A percentile compares a stretch with the other conserved stretches of the same genome.
Conservation (phyloP, 495 filamentous ascomycete species). For the Hyaloscypha finlandica region DNA sequence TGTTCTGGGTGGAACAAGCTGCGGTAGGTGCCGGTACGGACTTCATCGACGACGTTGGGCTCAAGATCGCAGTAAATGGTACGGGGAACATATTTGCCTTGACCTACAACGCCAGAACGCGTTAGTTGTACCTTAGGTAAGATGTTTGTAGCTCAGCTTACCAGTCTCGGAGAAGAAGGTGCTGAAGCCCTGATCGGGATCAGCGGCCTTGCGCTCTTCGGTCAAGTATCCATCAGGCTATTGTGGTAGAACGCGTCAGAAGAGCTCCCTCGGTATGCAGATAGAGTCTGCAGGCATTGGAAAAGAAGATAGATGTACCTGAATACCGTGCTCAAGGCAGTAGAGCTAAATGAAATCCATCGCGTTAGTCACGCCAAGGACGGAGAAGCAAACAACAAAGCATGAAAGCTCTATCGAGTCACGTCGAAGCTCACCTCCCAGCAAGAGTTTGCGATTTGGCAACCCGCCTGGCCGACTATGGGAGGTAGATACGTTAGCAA, state of each 20-base stretch:
- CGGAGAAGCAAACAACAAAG: constrained; percentile 11
- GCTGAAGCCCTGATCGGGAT: constrained; percentile 97
- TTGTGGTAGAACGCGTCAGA: constrained; percentile 42
- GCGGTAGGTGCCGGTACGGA: constrained; percentile 95
- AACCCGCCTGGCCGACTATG: constrained; percentile 98
- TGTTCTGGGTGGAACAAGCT: constrained; percentile 96
- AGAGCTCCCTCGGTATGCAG: constrained; percentile 2
- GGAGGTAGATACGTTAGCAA: constrained; percentile 37
- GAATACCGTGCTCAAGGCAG: constrained; percentile 99
- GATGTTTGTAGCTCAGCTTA: constrained; percentile 47
- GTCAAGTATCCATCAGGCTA: constrained; percentile 99
- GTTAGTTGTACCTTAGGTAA: constrained; percentile 18
- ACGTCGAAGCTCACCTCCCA: constrained; percentile 83
- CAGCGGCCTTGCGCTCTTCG: constrained; percentile 90
- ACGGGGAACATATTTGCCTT: constrained; percentile 98
- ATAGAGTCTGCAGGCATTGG: constrained; percentile 7
- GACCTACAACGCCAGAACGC: constrained; percentile 48
- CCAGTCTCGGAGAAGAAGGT: constrained; percentile 99
- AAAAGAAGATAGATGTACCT: constrained; percentile 61
- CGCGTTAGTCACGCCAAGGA: constrained; percentile 30
- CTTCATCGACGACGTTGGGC: constrained; percentile 99
- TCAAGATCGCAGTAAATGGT: constrained; percentile 99
- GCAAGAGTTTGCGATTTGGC: constrained; percentile 99
- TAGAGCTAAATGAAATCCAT: constrained; percentile 69
- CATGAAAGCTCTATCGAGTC: background rate